These are phyloP conservation scores for Microsporum ferrugineum DNA, from an alignment of 2,329 filamentous ascomycete genomes.

Conservation along the genomic window DNA sequence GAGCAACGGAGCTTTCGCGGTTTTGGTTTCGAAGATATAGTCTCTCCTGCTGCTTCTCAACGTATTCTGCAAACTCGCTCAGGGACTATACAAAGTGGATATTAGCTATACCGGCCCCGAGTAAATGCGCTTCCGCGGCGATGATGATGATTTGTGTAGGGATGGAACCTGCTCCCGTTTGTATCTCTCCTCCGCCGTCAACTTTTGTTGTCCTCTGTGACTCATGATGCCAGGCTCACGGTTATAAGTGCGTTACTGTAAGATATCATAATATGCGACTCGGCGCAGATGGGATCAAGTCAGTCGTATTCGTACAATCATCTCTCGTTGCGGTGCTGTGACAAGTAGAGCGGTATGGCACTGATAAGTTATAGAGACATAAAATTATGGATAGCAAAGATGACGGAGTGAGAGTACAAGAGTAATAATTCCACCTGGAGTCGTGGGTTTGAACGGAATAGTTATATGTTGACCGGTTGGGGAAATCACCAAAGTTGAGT, in stretches of 20 bases:
- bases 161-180: conserved; percentile 66
- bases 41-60: conserved; percentile 75
- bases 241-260: neutral
- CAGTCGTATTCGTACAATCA: conserved; percentile 14
- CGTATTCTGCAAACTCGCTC: conserved; percentile 94
- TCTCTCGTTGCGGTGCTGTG: conserved; percentile 7
- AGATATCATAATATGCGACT: neutral
- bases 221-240: conserved; percentile 21
- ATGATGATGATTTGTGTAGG: neutral
- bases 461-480: neutral
- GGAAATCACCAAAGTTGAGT: neutral
- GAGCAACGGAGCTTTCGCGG: conserved; percentile 22
- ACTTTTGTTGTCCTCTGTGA: conserved; percentile 39
- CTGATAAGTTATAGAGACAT: neutral
- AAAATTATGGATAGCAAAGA: neutral
- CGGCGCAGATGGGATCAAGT: conserved; percentile 8
- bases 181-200: conserved; percentile 64
- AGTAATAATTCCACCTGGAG: neutral
- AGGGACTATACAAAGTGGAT: conserved; percentile 48
- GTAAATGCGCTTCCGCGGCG: neutral
- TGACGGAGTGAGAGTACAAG: neutral
- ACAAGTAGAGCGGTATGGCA: neutral
- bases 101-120: neutral
- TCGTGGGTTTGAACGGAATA: neutral
- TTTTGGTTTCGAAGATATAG: conserved; percentile 28